phyloP scores from a whole-genome alignment of 305 asterid species.

The Fraxinus sp. region DNA sequence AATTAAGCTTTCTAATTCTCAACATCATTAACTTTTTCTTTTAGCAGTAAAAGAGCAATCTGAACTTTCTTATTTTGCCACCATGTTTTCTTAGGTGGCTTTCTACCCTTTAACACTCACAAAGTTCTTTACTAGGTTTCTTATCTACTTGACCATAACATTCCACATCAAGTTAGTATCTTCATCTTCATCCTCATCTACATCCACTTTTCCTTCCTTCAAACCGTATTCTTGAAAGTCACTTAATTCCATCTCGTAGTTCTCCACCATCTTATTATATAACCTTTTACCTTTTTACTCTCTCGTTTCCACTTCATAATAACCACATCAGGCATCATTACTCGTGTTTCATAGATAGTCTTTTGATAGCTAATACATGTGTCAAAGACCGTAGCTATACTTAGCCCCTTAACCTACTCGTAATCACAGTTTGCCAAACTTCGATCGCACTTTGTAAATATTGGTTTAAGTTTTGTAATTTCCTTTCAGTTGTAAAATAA shows the following conservation, averaged over 20 bases:
- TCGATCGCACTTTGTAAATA: not conserved
- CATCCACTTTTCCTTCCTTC: not conserved
- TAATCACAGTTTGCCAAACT: not conserved
- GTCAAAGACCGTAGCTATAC: not conserved
- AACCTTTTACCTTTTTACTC: not conserved
- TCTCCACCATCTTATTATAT: not conserved
- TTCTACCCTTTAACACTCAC: not conserved
- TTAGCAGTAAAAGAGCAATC: not conserved
- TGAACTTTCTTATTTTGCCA: not conserved
- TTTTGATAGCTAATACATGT: not conserved
- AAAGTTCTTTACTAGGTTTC: not conserved
- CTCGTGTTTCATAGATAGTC: not conserved
- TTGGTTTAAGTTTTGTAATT: not conserved
- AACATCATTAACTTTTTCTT: not conserved
- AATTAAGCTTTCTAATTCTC: not conserved
- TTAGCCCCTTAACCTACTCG: not conserved
- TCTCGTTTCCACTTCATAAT: not conserved
- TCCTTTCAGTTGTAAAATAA: not conserved
- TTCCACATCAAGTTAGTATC: not conserved
- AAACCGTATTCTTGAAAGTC: not conserved
- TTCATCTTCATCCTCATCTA: not conserved
- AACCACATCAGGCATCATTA: not conserved
- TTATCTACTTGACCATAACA: not conserved
- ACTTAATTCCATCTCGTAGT: not conserved
- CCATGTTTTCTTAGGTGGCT: not conserved